A percentile compares a stretch with the other conserved stretches of the same genome.
Evolutionary conservation across 2,329 filamentous ascomycete genomes (phyloP).

Genomic region (Orbilia ellipsospora): DNA sequence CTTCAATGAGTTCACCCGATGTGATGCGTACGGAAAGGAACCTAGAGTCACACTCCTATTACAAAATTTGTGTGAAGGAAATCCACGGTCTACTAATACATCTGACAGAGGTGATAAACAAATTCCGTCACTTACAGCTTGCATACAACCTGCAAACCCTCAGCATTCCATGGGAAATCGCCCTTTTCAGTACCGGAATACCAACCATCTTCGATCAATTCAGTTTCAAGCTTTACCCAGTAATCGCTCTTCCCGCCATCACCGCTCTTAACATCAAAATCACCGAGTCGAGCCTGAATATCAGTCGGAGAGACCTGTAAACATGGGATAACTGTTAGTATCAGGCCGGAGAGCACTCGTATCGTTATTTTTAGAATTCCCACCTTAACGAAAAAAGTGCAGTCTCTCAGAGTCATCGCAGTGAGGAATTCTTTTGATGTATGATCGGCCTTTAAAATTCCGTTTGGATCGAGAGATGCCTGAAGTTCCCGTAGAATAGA

Average conservation of each 20-base stretch:
- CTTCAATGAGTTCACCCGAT: not conserved
- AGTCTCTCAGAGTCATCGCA: slow-evolving; percentile 84
- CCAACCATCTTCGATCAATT: slow-evolving; percentile 75
- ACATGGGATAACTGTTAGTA: not conserved
- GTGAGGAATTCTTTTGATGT: slow-evolving; percentile 69
- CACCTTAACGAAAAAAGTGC: slow-evolving; percentile 75
- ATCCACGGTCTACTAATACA: too few species aligned
- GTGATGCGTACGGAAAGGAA: not conserved
- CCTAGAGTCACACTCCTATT: too few species aligned
- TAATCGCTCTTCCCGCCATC: slow-evolving; percentile 72
- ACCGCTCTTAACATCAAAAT: slow-evolving; percentile 80
- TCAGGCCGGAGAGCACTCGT: too few species aligned
- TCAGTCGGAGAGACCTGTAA: slow-evolving; percentile 57
- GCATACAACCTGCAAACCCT: slow-evolving; percentile 35
- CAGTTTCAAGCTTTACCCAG: slow-evolving; percentile 74
- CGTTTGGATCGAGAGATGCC: slow-evolving; percentile 60
- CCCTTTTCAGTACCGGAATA: slow-evolving; percentile 67
- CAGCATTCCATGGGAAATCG: slow-evolving; percentile 45
- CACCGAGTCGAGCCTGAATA: slow-evolving; percentile 73
- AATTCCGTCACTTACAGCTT: slow-evolving; percentile 6
- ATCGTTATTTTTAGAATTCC: not conserved
- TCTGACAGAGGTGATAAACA: too few species aligned
- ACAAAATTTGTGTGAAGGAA: too few species aligned
- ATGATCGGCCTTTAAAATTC: slow-evolving; percentile 59
- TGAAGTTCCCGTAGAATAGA: slow-evolving; percentile 58